phyloP scores from a whole-genome alignment of 176 grass and related monocot genomes.

The Musa troglodytarum region DNA sequence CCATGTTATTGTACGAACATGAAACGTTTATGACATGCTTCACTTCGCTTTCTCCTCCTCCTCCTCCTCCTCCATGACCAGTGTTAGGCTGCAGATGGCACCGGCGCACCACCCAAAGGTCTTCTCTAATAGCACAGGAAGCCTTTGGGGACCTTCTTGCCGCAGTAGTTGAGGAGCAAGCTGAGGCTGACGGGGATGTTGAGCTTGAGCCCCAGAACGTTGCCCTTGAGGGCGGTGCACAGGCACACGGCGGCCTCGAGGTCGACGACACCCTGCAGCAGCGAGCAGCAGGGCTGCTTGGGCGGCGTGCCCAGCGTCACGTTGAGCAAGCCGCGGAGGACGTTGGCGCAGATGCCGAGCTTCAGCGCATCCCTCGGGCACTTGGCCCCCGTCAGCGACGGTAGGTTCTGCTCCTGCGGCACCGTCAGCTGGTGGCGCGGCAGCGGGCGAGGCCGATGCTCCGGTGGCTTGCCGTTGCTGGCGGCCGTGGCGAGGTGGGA shows the following conservation, averaged over 20 bases:
- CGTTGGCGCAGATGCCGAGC: background rate
- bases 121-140: background rate
- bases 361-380: slow-evolving; percentile 1
- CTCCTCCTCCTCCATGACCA: no score
- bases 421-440: slow-evolving; percentile 10
- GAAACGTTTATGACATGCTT: no score
- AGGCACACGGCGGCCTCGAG: slow-evolving; percentile 36
- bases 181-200: background rate
- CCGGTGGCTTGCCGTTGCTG: background rate
- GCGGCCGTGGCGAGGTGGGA: background rate
- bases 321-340: slow-evolving; percentile 41
- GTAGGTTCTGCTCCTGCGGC: background rate
- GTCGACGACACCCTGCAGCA: slow-evolving; percentile 9
- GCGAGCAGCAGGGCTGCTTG: slow-evolving; percentile 41
- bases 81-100: no score
- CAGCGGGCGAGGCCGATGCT: no score
- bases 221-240: background rate
- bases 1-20: no score
- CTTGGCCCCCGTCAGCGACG: background rate
- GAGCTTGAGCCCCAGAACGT: background rate
- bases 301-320: slow-evolving; percentile 49
- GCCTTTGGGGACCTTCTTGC: background rate
- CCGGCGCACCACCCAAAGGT: no score
- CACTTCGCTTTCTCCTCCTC: no score
- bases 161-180: background rate